Conservation (phyloP, 352 stramenopile species). For the Phytophthora europaea region DNA sequence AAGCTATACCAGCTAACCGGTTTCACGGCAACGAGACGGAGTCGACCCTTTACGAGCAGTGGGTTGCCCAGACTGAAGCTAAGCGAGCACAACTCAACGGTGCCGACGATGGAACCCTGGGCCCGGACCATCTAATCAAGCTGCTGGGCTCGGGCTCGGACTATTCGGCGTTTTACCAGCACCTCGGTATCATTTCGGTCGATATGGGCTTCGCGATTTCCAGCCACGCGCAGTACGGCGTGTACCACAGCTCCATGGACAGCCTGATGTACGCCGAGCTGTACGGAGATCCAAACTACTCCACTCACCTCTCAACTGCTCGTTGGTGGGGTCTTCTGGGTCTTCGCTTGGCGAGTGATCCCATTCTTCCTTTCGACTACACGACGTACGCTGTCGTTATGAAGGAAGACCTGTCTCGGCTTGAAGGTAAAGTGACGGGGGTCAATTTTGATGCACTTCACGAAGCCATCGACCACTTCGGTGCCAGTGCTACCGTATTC, state of each 20-base stretch:
- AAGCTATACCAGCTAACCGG: constrained; percentile 60
- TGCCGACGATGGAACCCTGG: constrained; percentile 22
- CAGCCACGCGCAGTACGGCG: constrained; percentile 48
- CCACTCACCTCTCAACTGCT: constrained; percentile 51
- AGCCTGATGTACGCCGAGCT: constrained; percentile 70
- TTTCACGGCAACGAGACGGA: constrained; percentile 49
- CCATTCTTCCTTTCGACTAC: constrained; percentile 71
- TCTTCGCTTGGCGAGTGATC: constrained; percentile 53
- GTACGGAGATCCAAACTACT: constrained; percentile 60
- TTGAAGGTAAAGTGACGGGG: constrained; percentile 32
- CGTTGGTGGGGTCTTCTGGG: constrained; percentile 65
- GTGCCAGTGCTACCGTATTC: constrained; percentile 15
- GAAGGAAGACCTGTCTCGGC: constrained; percentile 44
- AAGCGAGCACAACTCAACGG: constrained; percentile 15
- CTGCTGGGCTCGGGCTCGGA: constrained; percentile 68
- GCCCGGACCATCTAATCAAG: constrained; percentile 51
- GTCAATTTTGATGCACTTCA: constrained; percentile 47
- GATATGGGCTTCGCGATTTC: constrained; percentile 32
- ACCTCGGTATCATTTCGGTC: constrained; percentile 79
- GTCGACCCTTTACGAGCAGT: constrained; percentile 47
- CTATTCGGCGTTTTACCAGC: constrained; percentile 84
- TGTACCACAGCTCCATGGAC: constrained; percentile 90
- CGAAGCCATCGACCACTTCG: constrained; percentile 44
- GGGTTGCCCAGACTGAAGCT: constrained; percentile 11
- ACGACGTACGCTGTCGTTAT: constrained; percentile 65